These are phyloP conservation scores for Tolypocladium sp. DNA, from an alignment of 2,329 filamentous ascomycete genomes.

Conservation along the genomic window DNA sequence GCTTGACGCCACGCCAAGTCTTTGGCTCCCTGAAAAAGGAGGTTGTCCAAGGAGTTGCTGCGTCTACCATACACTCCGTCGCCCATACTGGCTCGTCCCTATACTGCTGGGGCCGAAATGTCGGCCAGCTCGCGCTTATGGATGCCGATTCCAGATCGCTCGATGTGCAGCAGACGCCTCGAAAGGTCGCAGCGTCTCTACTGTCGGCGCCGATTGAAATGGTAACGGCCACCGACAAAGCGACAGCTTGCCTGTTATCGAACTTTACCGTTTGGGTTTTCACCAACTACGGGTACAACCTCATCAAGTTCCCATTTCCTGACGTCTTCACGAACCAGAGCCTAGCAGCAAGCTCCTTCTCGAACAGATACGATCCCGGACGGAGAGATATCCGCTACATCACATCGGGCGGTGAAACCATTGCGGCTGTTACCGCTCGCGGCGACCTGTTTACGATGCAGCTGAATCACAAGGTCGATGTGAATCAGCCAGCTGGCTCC, in stretches of 20 bases:
- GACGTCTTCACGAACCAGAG: constrained; percentile 65
- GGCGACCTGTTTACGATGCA: constrained; percentile 85
- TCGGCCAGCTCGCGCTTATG: constrained; percentile 86
- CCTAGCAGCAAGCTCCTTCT: constrained; percentile 50
- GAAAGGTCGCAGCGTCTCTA: constrained; percentile 80
- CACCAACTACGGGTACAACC: constrained; percentile 92
- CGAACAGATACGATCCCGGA: constrained; percentile 46
- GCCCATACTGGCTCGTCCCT: constrained; percentile 73
- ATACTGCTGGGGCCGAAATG: constrained; percentile 92
- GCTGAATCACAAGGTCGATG: constrained; percentile 59
- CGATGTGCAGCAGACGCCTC: constrained; percentile 70
- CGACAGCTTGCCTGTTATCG: constrained; percentile 76
- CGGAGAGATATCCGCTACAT: constrained; percentile 66
- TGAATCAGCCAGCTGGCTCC: constrained; percentile 52
- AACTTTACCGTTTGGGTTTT: constrained; percentile 90
- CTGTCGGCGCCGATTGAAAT: constrained; percentile 58
- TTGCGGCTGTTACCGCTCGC: constrained; percentile 74
- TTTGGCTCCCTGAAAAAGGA: constrained; percentile 90
- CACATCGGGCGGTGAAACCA: constrained; percentile 79
- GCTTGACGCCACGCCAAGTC: constrained; percentile 73
- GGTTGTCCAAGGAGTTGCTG: constrained; percentile 68
- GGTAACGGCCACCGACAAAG: constrained; percentile 82
- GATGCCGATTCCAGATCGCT: constrained; percentile 91
- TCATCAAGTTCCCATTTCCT: constrained; percentile 67
- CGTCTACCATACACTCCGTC: constrained; percentile 85